Conservation (phyloP, 768 basidiomycete genomes). For the Daedaleopsis sinensis region DNA sequence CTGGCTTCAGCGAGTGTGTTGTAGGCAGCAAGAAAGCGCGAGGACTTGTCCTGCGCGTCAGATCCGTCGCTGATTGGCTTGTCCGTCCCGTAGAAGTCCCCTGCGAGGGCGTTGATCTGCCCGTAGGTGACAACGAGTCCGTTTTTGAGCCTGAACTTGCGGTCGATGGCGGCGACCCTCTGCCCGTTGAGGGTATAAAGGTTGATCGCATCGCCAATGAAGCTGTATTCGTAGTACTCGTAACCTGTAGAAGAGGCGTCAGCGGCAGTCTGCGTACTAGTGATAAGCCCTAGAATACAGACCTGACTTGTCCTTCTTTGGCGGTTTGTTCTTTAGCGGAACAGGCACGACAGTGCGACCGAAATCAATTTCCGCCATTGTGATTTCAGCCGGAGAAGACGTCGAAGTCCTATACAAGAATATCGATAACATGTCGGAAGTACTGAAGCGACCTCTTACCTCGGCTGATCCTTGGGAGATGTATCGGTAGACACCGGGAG, state of each 20-base stretch:
- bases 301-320: no score
- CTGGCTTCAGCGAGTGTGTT: constrained; percentile 14
- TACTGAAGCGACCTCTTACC: no score
- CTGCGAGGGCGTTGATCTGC: constrained; percentile 23
- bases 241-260: not conserved
- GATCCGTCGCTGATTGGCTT: constrained; percentile 22
- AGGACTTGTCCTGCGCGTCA: constrained; percentile 3
- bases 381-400: no score
- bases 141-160: constrained; percentile 14
- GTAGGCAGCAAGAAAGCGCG: constrained; percentile 17
- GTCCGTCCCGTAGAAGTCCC: constrained; percentile 22
- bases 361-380: no score
- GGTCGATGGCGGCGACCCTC: constrained; percentile 11
- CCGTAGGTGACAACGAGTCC: constrained; percentile 21
- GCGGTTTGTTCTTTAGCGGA: no score
- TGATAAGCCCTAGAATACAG: no score
- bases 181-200: constrained; percentile 14
- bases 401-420: no score
- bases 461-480: no score
- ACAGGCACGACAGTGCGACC: no score
- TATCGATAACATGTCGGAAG: no score
- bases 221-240: constrained; percentile 18
- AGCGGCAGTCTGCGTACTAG: no score
- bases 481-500: no score
- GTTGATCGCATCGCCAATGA: constrained; percentile 20